Evolutionary conservation across 768 basidiomycete species (phyloP).

Genomic region (Trametes cinnabarina): DNA sequence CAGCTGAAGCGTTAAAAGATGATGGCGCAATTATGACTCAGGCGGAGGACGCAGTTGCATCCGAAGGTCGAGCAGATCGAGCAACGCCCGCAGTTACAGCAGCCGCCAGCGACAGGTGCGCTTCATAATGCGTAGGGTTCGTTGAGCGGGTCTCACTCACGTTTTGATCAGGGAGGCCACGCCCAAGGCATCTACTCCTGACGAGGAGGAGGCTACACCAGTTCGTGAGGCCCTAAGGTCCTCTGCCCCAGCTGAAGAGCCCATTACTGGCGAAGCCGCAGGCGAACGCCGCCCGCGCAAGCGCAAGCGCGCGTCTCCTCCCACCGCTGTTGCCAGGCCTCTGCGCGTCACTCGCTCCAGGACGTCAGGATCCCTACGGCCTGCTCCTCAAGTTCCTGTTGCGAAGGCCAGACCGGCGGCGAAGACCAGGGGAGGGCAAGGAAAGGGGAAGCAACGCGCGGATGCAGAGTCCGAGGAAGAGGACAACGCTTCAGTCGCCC

Average conservation of each 20-base stretch:
- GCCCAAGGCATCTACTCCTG: neutral
- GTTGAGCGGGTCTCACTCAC: too few relatives aligned
- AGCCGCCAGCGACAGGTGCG: too few relatives aligned
- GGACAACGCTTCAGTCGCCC: conserved; percentile 20
- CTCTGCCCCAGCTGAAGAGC: neutral
- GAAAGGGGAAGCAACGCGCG: conserved; percentile 37
- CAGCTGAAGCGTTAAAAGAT: too few relatives aligned
- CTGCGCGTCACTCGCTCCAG: conserved; percentile 24
- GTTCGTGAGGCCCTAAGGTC: neutral
- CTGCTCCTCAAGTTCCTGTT: neutral
- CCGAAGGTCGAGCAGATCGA: neutral
- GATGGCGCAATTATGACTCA: too few relatives aligned
- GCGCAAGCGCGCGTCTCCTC: conserved; percentile 26
- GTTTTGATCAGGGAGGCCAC: too few relatives aligned
- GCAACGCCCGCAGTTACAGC: too few relatives aligned
- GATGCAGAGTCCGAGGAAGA: conserved; percentile 5
- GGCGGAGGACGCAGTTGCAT: too few relatives aligned
- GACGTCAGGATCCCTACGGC: conserved; percentile 19
- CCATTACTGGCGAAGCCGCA: conserved; percentile 2
- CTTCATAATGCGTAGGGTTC: too few relatives aligned
- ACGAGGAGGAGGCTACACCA: neutral
- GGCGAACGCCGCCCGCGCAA: conserved; percentile 16
- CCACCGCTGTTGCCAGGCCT: neutral
- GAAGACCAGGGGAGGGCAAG: conserved; percentile 22
- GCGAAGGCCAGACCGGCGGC: neutral